These are phyloP conservation scores for Osmanthus fragrans DNA, from an alignment of 257 asterid genomes.

Conservation along the genomic window DNA sequence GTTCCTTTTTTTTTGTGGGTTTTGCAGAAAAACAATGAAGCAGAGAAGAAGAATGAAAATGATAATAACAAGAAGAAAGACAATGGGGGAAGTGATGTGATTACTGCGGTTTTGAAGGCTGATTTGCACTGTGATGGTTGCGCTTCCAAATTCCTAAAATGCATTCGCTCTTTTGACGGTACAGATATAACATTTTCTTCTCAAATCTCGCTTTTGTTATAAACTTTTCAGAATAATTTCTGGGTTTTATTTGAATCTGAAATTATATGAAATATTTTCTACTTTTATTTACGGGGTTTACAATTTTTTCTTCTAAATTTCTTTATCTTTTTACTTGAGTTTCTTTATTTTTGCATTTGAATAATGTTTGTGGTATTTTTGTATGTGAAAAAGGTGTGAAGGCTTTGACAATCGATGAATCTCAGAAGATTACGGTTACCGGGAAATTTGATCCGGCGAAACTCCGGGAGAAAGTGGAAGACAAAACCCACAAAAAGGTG, in stretches of 20 bases:
- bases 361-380: background rate
- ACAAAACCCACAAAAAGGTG: conserved; percentile 27
- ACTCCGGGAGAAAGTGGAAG: conserved; percentile 35
- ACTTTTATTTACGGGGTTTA: no score
- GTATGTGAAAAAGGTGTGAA: conserved; percentile 31
- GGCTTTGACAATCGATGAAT: conserved; percentile 25
- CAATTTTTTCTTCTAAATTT: no score
- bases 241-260: no score
- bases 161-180: conserved; percentile 62
- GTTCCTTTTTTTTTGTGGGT: background rate
- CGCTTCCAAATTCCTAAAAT: conserved; percentile 48
- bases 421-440: conserved; percentile 32
- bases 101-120: conserved; percentile 55
- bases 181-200: background rate
- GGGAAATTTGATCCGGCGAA: conserved; percentile 37
- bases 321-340: background rate
- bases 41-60: background rate
- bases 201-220: background rate
- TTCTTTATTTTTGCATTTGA: conserved; percentile 12
- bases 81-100: conserved; percentile 9
- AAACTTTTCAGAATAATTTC: background rate
- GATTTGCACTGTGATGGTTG: conserved; percentile 88
- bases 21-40: conserved; percentile 14
- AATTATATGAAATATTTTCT: no score
- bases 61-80: background rate